phyloP scores from a whole-genome alignment of 1,284 basidiomycete genomes.

The Ustilago trichophora region DNA sequence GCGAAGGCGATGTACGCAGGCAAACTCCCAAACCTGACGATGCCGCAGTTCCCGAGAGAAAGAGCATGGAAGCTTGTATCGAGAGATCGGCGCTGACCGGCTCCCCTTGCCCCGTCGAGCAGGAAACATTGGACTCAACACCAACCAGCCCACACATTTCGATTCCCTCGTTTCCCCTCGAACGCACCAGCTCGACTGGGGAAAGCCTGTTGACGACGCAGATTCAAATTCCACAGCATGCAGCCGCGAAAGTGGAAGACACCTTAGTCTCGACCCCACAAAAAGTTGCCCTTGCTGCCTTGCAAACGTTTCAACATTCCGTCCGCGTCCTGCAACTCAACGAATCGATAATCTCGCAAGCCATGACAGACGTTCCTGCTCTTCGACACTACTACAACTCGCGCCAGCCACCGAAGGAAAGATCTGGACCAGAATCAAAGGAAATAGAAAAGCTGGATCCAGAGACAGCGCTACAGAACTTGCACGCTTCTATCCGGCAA shows the following conservation, averaged over 20 bases:
- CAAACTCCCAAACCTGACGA: neutral
- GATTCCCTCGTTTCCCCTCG: neutral
- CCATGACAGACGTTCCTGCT: conserved; percentile 33
- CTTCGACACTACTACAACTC: conserved; percentile 41
- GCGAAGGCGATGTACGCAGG: conserved; percentile 11
- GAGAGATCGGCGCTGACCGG: conserved; percentile 1
- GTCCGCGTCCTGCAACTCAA: conserved; percentile 20
- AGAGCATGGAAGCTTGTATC: conserved; percentile 26
- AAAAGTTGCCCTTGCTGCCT: conserved; percentile 34
- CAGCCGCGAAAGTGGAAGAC: conserved; percentile 23
- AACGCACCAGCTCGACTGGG: too few species aligned
- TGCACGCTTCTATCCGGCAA: conserved; percentile 23
- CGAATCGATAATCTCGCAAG: conserved; percentile 22
- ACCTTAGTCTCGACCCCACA: conserved; percentile 30
- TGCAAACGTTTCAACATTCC: conserved; percentile 39
- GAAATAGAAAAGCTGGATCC: neutral
- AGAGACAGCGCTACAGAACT: conserved; percentile 11
- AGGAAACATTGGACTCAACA: neutral
- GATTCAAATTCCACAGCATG: neutral
- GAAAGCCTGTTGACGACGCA: too few species aligned
- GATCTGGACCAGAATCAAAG: neutral
- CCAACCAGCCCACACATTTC: neutral
- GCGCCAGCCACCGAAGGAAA: neutral
- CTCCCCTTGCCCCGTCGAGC: conserved; percentile 1
- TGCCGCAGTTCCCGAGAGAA: neutral